These are phyloP conservation scores for Pleoardoris graminearum DNA, from an alignment of 2,329 filamentous ascomycete genomes.

Conservation along the genomic window DNA sequence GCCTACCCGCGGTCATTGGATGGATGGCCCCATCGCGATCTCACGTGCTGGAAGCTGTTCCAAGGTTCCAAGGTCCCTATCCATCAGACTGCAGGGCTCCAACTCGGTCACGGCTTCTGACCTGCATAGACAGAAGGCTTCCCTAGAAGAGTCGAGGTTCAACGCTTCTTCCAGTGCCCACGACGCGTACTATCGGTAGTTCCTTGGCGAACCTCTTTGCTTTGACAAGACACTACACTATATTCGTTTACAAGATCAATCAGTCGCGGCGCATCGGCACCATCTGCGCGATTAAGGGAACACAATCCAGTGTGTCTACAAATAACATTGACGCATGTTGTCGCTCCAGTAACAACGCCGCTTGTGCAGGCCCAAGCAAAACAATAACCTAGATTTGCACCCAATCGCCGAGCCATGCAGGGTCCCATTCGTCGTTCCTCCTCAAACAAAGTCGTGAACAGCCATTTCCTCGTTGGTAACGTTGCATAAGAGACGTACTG, in stretches of 20 bases:
- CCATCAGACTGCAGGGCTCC: too few species aligned
- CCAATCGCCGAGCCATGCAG: conserved; percentile 46
- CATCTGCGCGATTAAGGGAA: background rate
- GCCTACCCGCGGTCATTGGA: background rate
- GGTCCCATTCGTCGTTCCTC: conserved; percentile 19
- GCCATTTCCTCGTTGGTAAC: conserved; percentile 42
- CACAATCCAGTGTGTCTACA: conserved; percentile 17
- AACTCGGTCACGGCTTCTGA: too few species aligned
- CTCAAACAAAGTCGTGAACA: conserved; percentile 37
- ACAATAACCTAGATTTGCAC: conserved; percentile 34
- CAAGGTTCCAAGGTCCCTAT: background rate
- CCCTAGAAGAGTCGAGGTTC: too few species aligned
- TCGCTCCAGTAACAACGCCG: conserved; percentile 7
- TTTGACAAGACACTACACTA: conserved; percentile 38
- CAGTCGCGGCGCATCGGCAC: background rate
- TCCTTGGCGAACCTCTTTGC: conserved; percentile 16
- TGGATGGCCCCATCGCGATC: background rate
- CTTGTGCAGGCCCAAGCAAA: conserved; percentile 22
- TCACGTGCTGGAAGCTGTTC: background rate
- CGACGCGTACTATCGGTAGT: background rate
- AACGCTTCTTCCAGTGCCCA: too few species aligned
- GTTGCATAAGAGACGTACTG: conserved; percentile 27
- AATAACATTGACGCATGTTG: conserved; percentile 7
- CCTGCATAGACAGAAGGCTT: too few species aligned
- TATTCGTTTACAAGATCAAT: conserved; percentile 27